These are phyloP conservation scores for Barnettozyma botsteinii DNA, from an alignment of 805 yeast species.

Conservation along the genomic window DNA sequence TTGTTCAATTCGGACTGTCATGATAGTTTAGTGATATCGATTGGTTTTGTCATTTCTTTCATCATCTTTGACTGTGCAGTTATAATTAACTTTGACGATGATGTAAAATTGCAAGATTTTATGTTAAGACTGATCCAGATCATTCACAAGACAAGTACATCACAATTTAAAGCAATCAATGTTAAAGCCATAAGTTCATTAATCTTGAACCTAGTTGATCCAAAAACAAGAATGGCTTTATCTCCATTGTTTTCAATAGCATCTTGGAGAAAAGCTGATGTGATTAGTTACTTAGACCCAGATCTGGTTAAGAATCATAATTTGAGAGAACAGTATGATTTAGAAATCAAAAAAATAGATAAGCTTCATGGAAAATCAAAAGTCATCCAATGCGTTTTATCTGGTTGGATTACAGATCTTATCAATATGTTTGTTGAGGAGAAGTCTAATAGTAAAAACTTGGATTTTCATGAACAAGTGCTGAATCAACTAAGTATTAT, in stretches of 20 bases:
- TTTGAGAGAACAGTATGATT: slow-evolving; percentile 2
- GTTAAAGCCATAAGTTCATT: slow-evolving; percentile 6
- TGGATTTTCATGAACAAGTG: slow-evolving; percentile 1
- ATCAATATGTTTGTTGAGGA: not conserved
- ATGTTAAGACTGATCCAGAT: slow-evolving; percentile 16
- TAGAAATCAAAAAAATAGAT: not conserved
- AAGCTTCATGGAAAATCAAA: slow-evolving; percentile 8
- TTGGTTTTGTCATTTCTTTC: slow-evolving; percentile 1
- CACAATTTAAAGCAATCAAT: slow-evolving; percentile 1
- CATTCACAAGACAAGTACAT: slow-evolving; percentile 8
- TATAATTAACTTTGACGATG: slow-evolving; percentile 1
- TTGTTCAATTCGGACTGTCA: not conserved
- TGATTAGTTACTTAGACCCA: not conserved
- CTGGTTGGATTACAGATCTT: slow-evolving; percentile 4
- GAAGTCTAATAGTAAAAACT: not conserved
- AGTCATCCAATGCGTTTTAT: not conserved
- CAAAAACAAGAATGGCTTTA: slow-evolving; percentile 3
- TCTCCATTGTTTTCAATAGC: slow-evolving; percentile 18
- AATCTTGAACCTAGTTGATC: not conserved
- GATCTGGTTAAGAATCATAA: not conserved
- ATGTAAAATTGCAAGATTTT: slow-evolving; percentile 6
- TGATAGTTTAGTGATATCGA: slow-evolving; percentile 10
- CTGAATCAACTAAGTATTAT: slow-evolving; percentile 25
- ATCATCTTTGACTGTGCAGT: not conserved
- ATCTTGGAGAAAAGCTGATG: slow-evolving; percentile 10